phyloP scores from a whole-genome alignment of 192 early-diverging fungal species.

The Coemansia sp. region DNA sequence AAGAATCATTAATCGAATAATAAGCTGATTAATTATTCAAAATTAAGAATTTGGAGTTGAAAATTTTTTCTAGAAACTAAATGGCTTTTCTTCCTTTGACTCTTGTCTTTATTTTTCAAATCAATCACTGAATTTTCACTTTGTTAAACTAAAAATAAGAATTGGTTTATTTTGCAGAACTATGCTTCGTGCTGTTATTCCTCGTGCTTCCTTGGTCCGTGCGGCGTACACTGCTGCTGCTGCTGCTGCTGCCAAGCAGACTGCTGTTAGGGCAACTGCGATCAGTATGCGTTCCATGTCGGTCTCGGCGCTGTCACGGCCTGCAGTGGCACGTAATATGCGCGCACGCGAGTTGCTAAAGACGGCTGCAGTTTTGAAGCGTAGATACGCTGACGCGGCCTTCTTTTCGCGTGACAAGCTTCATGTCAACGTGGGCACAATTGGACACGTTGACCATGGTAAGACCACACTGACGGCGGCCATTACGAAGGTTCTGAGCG shows the following conservation, averaged over 20 bases:
- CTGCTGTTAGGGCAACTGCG: slow-evolving; percentile 3
- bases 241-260: too few species aligned
- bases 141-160: too few species aligned
- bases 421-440: slow-evolving; percentile 98
- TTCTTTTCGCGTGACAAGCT: slow-evolving; percentile 85
- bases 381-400: slow-evolving; percentile 53
- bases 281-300: slow-evolving; percentile 28
- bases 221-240: background rate
- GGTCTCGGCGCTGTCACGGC: slow-evolving; percentile 28
- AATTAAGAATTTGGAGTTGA: too few species aligned
- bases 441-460: slow-evolving; percentile 99
- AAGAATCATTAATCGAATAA: too few species aligned
- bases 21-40: too few species aligned
- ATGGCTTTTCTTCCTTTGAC: too few species aligned
- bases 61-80: too few species aligned
- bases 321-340: slow-evolving; percentile 17
- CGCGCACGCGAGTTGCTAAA: background rate
- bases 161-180: too few species aligned
- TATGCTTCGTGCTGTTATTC: slow-evolving; percentile 43
- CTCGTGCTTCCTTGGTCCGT: slow-evolving; percentile 14
- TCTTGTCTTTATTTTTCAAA: too few species aligned
- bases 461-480: slow-evolving; percentile 98
- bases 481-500: slow-evolving; percentile 92
- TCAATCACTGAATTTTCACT: too few species aligned
- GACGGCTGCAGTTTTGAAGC: slow-evolving; percentile 20